phyloP scores from a whole-genome alignment of 768 basidiomycete genomes.

The Ramaria sp. region DNA sequence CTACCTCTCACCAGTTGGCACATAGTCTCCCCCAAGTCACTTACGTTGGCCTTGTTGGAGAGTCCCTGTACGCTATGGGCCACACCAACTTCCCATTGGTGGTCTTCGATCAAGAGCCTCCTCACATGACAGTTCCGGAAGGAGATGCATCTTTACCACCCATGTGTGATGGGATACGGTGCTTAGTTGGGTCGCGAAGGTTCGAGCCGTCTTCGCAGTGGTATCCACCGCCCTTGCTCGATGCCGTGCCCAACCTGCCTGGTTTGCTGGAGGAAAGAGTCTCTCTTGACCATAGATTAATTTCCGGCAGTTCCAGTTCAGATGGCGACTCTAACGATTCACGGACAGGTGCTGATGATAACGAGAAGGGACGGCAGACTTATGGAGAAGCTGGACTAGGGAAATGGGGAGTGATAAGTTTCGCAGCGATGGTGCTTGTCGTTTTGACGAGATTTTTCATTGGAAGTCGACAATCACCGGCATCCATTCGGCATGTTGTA shows the following conservation, averaged over 20 bases:
- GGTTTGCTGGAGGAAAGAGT: not conserved
- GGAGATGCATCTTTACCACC: not conserved
- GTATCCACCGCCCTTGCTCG: slow-evolving; percentile 4
- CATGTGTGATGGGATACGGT: slow-evolving; percentile 1
- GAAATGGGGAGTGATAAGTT: not conserved
- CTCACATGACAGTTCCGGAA: not conserved
- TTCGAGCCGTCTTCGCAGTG: slow-evolving; percentile 4
- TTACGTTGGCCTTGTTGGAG: slow-evolving; percentile 71
- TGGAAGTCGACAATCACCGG: not conserved
- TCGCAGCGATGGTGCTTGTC: not conserved
- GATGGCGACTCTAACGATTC: slow-evolving; percentile 1
- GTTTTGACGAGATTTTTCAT: not conserved
- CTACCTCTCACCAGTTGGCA: slow-evolving; percentile 13
- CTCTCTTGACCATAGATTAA: not conserved
- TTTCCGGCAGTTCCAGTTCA: not conserved
- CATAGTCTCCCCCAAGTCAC: slow-evolving; percentile 43
- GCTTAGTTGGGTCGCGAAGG: slow-evolving; percentile 3
- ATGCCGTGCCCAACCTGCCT: not conserved
- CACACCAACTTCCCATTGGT: slow-evolving; percentile 75
- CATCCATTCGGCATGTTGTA: not conserved
- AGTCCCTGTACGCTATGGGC: slow-evolving; percentile 80
- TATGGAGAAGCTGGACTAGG: not conserved
- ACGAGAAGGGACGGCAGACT: not conserved
- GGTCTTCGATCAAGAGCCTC: slow-evolving; percentile 40
- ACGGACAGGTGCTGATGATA: not conserved